These are phyloP conservation scores for Plenodomus lindquistii DNA, from an alignment of 2,329 filamentous ascomycete genomes.

Conservation along the genomic window DNA sequence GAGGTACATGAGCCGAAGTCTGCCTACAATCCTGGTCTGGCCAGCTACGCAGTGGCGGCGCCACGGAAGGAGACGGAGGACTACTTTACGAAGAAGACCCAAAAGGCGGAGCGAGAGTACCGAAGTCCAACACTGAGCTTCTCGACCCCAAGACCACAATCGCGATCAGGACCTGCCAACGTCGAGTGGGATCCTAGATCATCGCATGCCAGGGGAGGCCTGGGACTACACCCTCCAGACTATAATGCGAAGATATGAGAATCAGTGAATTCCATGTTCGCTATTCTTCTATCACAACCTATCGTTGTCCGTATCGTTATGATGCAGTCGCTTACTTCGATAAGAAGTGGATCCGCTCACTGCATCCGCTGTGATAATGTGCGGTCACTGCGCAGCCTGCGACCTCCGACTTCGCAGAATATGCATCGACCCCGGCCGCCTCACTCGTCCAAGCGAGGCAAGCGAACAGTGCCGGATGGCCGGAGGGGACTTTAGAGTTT, in stretches of 20 bases:
- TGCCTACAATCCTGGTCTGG: conserved; percentile 26
- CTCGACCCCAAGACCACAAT: conserved; percentile 47
- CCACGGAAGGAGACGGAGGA: conserved; percentile 38
- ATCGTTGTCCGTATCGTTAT: not conserved
- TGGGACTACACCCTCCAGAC: conserved; percentile 44
- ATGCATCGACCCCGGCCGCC: not conserved
- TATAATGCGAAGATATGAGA: conserved; percentile 37
- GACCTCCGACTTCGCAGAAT: not conserved
- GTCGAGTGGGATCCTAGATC: conserved; percentile 44
- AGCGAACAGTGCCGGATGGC: not conserved
- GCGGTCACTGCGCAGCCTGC: not conserved
- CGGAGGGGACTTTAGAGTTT: not conserved
- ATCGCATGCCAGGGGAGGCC: conserved; percentile 45
- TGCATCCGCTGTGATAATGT: not conserved
- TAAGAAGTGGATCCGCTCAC: not conserved
- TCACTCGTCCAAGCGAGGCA: not conserved
- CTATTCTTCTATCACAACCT: not conserved
- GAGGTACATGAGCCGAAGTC: conserved; percentile 32
- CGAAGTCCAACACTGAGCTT: conserved; percentile 46
- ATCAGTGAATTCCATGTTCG: conserved; percentile 3
- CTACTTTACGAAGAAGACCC: conserved; percentile 30
- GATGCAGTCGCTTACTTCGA: not conserved
- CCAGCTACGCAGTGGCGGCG: conserved; percentile 20
- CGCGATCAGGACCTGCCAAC: conserved; percentile 21
- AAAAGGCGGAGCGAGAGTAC: conserved; percentile 45